These are phyloP conservation scores for Ocimum tenuiflorum DNA, from an alignment of 257 asterid genomes.

Conservation along the genomic window DNA sequence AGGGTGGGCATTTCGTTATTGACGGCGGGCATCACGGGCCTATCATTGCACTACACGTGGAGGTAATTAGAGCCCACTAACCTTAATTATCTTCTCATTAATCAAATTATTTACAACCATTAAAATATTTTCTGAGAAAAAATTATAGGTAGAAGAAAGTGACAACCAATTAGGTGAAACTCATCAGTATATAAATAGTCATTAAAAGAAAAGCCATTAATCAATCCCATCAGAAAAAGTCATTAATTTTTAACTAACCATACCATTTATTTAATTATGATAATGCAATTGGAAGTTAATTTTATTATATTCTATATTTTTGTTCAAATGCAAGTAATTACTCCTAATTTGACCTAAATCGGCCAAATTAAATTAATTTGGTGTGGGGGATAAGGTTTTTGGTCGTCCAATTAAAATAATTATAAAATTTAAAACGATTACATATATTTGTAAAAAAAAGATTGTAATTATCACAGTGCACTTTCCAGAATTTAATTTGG, in stretches of 20 bases:
- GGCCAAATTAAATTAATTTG: too few relatives aligned
- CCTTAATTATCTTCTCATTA: constrained; percentile 10
- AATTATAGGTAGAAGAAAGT: constrained; percentile 3
- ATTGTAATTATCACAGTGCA: background rate
- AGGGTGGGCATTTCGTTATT: background rate
- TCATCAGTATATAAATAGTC: background rate
- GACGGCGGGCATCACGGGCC: constrained; percentile 23
- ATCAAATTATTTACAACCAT: background rate
- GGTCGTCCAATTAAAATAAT: too few relatives aligned
- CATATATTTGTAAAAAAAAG: too few relatives aligned
- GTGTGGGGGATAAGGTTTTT: too few relatives aligned
- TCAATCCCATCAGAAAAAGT: too few relatives aligned
- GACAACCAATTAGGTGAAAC: constrained; percentile 6
- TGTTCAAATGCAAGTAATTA: background rate
- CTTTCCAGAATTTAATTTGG: background rate
- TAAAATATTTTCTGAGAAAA: background rate
- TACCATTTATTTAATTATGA: background rate
- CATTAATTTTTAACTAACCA: too few relatives aligned
- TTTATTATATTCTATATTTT: background rate
- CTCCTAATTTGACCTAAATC: too few relatives aligned
- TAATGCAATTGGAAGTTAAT: background rate
- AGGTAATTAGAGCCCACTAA: constrained; percentile 19
- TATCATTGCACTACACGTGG: constrained; percentile 16
- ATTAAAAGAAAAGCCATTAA: too few relatives aligned
- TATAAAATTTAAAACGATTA: too few relatives aligned